phyloP scores from a whole-genome alignment of 2,329 filamentous ascomycete genomes.

The Beauveria sp. region DNA sequence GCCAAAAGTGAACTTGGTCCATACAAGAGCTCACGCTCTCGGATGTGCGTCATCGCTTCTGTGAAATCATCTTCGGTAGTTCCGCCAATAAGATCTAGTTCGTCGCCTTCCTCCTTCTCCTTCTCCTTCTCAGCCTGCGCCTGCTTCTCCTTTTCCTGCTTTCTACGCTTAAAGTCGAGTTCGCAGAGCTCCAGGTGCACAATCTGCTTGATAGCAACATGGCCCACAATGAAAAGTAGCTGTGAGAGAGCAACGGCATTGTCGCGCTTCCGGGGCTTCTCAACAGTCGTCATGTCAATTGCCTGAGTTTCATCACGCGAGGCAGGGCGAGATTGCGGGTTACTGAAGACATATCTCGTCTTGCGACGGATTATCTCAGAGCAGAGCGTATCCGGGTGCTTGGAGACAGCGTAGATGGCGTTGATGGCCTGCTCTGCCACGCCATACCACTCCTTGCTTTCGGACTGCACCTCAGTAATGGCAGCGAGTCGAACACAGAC shows the following conservation, averaged over 20 bases:
- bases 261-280: conserved; percentile 50
- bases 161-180: conserved; percentile 93
- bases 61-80: conserved; percentile 93
- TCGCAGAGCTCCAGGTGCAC: conserved; percentile 97
- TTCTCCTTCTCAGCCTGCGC: conserved; percentile 43
- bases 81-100: conserved; percentile 91
- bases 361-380: conserved; percentile 84
- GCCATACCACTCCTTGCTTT: conserved; percentile 93
- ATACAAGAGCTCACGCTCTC: conserved; percentile 75
- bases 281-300: conserved; percentile 26
- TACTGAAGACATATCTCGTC: conserved; percentile 69
- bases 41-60: conserved; percentile 75
- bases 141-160: conserved; percentile 77
- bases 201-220: conserved; percentile 97
- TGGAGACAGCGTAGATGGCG: conserved; percentile 88
- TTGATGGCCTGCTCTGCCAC: conserved; percentile 93
- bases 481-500: conserved; percentile 73
- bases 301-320: conserved; percentile 38
- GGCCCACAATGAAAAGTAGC: conserved; percentile 87
- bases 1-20: conserved; percentile 78
- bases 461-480: conserved; percentile 76
- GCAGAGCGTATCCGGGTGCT: conserved; percentile 87
- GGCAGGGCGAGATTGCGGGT: conserved; percentile 37
- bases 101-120: conserved; percentile 64
- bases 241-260: conserved; percentile 76